Evolutionary conservation across 1,284 basidiomycete genomes (phyloP).

Genomic region (Cryptococcus sp.): DNA sequence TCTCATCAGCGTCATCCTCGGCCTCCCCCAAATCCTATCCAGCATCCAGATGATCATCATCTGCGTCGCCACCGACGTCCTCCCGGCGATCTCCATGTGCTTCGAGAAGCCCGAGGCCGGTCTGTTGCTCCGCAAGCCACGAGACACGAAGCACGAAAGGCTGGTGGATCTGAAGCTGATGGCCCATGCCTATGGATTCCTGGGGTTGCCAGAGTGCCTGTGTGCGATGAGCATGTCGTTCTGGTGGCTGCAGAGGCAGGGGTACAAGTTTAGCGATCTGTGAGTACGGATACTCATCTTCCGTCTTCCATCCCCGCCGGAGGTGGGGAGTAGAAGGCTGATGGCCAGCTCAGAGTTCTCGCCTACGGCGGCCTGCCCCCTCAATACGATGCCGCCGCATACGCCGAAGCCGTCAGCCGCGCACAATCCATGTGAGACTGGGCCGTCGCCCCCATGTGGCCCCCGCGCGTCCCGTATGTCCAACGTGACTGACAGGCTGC

Average conservation of each 20-base stretch:
- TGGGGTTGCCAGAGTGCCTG: constrained; percentile 59
- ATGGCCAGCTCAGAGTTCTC: constrained; percentile 44
- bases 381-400: constrained; percentile 37
- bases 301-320: no score
- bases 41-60: constrained; percentile 58
- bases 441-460: not conserved
- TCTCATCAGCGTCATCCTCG: constrained; percentile 56
- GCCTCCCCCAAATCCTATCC: constrained; percentile 57
- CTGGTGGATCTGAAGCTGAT: constrained; percentile 56
- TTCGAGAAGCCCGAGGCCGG: constrained; percentile 60
- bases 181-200: constrained; percentile 63
- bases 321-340: not conserved
- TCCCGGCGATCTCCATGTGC: constrained; percentile 58
- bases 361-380: constrained; percentile 55
- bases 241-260: constrained; percentile 55
- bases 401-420: constrained; percentile 51
- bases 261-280: constrained; percentile 58
- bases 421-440: constrained; percentile 57
- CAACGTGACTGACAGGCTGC: not conserved
- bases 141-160: constrained; percentile 58
- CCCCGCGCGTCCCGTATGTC: not conserved
- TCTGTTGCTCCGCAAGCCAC: constrained; percentile 61
- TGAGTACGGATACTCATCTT: constrained; percentile 17
- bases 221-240: constrained; percentile 55
- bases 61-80: constrained; percentile 58